These are phyloP conservation scores for Triticum urartu DNA, from an alignment of 176 grass and related monocot species.

Conservation along the genomic window DNA sequence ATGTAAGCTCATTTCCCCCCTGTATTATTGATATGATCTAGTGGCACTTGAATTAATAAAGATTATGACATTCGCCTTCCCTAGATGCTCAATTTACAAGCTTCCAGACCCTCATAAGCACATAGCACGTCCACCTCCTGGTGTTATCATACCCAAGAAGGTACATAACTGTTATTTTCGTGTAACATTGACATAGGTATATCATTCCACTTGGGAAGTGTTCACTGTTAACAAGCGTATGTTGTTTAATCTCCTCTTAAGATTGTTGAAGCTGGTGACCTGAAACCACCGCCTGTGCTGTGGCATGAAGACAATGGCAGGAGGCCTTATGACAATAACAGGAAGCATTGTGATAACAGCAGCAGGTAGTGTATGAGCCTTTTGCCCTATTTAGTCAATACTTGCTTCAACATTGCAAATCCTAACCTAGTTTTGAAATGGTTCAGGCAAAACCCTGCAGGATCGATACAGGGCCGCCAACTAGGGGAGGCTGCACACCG, in stretches of 20 bases:
- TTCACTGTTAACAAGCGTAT: background rate
- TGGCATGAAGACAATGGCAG: conserved; percentile 96
- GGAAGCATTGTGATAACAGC: conserved; percentile 59
- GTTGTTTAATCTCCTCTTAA: conserved; percentile 40
- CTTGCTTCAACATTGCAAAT: background rate
- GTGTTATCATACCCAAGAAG: conserved; percentile 93
- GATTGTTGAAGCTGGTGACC: conserved; percentile 74
- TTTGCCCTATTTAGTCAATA: background rate
- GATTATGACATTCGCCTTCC: conserved; percentile 25
- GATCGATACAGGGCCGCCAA: conserved; percentile 65
- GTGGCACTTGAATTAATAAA: conserved; percentile 18
- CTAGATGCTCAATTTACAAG: conserved; percentile 89
- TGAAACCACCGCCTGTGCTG: conserved; percentile 88
- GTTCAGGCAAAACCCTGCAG: conserved; percentile 72
- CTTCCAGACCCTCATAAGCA: conserved; percentile 92
- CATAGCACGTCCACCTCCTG: conserved; percentile 68
- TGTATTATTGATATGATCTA: conserved; percentile 20
- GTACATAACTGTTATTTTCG: conserved; percentile 37
- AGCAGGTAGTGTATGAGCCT: conserved; percentile 27
- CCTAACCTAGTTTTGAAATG: conserved; percentile 27
- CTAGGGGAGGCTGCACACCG: conserved; percentile 83
- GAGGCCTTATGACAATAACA: conserved; percentile 59
- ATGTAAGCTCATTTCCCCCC: conserved; percentile 57
- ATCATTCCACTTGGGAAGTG: background rate
- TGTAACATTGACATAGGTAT: background rate